Conservation (phyloP, 2,329 filamentous ascomycete species). For the Claviceps pazoutovae region DNA sequence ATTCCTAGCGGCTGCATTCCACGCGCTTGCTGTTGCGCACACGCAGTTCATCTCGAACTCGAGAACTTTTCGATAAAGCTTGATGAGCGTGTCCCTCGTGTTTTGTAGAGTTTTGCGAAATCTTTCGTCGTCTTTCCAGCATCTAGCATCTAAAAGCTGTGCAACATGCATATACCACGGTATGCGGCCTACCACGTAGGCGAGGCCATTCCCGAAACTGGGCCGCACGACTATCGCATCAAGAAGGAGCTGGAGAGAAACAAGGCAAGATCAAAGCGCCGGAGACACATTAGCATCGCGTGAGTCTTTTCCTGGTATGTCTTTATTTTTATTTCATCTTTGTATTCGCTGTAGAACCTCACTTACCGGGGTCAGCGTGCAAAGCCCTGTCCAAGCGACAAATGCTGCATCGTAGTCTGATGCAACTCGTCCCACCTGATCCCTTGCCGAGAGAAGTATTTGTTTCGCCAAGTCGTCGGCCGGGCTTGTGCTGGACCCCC, state of each 20-base stretch:
- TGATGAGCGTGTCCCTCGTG: constrained; percentile 12
- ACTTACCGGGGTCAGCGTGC: constrained; percentile 23
- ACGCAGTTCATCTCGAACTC: constrained; percentile 28
- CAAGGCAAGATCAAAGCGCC: not conserved
- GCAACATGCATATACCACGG: constrained; percentile 21
- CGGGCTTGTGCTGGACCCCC: constrained; percentile 15
- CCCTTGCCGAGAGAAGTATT: constrained; percentile 15
- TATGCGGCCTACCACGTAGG: constrained; percentile 20
- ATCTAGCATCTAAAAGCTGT: constrained; percentile 12
- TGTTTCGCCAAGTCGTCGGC: constrained; percentile 15
- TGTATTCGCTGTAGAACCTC: not conserved
- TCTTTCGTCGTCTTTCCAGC: constrained; percentile 10
- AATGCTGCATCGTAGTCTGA: constrained; percentile 15
- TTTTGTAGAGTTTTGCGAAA: constrained; percentile 12
- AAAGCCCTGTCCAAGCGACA: constrained; percentile 23
- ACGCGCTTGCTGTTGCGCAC: constrained; percentile 23
- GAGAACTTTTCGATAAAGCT: constrained; percentile 19
- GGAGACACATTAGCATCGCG: not conserved
- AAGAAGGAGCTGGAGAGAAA: constrained; percentile 17
- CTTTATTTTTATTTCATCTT: not conserved
- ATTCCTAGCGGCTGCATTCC: constrained; percentile 23
- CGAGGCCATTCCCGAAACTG: constrained; percentile 16
- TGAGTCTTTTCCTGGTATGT: not conserved
- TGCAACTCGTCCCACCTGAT: constrained; percentile 14
- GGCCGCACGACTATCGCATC: constrained; percentile 21